A percentile compares a stretch with the other conserved stretches of the same genome.
phyloP scores from a whole-genome alignment of 2,329 filamentous ascomycete genomes.

The Ceratocystis colombiana region DNA sequence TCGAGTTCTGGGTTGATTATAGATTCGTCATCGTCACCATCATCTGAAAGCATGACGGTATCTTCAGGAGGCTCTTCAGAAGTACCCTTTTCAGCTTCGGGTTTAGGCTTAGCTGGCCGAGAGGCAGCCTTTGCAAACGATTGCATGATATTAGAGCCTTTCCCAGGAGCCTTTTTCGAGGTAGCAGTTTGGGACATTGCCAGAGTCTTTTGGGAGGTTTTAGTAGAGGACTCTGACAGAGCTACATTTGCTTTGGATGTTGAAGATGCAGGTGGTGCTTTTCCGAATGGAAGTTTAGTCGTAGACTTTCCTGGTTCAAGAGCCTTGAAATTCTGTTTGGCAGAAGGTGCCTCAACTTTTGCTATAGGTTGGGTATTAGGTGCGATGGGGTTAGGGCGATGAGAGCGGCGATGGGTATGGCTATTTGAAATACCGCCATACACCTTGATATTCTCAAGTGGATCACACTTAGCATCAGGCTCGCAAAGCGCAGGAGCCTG shows the following conservation, averaged over 20 bases:
- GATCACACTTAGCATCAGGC: conserved; percentile 2
- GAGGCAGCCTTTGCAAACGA: conserved; percentile 59
- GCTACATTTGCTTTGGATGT: not conserved
- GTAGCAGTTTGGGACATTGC: conserved; percentile 5
- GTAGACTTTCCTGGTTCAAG: conserved; percentile 11
- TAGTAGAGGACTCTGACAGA: not conserved
- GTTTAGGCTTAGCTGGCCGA: conserved; percentile 42
- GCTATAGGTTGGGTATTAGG: not conserved
- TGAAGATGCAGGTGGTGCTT: not conserved
- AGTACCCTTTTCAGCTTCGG: conserved; percentile 26
- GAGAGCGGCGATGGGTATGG: conserved; percentile 13
- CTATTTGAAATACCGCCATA: conserved; percentile 20
- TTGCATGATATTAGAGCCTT: conserved; percentile 56
- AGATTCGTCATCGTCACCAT: conserved; percentile 35
- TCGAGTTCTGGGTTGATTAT: conserved; percentile 12
- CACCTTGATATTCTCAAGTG: conserved; percentile 16
- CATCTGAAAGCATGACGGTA: conserved; percentile 32
- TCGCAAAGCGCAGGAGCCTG: conserved; percentile 12
- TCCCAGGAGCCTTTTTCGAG: conserved; percentile 15
- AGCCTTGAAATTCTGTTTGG: not conserved
- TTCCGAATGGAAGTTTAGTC: conserved; percentile 14
- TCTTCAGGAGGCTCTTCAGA: conserved; percentile 29
- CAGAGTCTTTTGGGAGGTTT: not conserved
- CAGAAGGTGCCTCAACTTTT: not conserved
- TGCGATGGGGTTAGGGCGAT: not conserved